These are phyloP conservation scores for Lizonia empirigonia DNA, from an alignment of 2,329 filamentous ascomycete species.

Conservation along the genomic window DNA sequence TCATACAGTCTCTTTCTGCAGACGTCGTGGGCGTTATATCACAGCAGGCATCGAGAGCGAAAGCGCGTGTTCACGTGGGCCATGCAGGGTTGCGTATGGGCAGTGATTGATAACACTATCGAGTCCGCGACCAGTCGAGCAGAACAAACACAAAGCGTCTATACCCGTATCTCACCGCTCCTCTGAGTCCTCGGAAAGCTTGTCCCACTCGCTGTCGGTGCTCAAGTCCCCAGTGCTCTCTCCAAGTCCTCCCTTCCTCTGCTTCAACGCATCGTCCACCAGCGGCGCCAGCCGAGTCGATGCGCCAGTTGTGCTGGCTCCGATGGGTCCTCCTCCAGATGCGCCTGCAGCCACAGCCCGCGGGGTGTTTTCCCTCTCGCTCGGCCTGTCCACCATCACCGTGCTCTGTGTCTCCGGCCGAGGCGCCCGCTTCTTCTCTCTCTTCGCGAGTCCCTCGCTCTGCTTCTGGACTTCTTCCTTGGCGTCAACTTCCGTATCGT, in stretches of 20 bases:
- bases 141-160: conserved; percentile 13
- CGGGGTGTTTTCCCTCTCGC: conserved; percentile 29
- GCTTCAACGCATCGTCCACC: conserved; percentile 50
- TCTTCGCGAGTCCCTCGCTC: conserved; percentile 20
- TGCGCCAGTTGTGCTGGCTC: conserved; percentile 39
- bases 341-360: conserved; percentile 17
- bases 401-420: conserved; percentile 35
- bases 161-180: conserved; percentile 36
- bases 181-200: conserved; percentile 67
- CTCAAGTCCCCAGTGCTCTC: conserved; percentile 65
- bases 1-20: neutral
- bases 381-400: conserved; percentile 41
- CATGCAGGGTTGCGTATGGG: conserved; percentile 13
- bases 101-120: neutral
- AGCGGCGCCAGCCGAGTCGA: conserved; percentile 37
- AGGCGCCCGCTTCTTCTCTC: conserved; percentile 23
- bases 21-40: conserved; percentile 5
- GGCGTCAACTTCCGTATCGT: conserved; percentile 54
- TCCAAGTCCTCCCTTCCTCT: conserved; percentile 50
- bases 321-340: conserved; percentile 15
- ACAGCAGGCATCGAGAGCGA: conserved; percentile 8
- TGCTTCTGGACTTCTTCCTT: conserved; percentile 37
- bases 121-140: neutral
- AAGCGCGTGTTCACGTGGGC: conserved; percentile 36
- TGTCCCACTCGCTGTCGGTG: conserved; percentile 98